Base-by-base conservation (phyloP, 2,329 filamentous ascomycete genomes). In the Hypoxylon sp. region DNA sequence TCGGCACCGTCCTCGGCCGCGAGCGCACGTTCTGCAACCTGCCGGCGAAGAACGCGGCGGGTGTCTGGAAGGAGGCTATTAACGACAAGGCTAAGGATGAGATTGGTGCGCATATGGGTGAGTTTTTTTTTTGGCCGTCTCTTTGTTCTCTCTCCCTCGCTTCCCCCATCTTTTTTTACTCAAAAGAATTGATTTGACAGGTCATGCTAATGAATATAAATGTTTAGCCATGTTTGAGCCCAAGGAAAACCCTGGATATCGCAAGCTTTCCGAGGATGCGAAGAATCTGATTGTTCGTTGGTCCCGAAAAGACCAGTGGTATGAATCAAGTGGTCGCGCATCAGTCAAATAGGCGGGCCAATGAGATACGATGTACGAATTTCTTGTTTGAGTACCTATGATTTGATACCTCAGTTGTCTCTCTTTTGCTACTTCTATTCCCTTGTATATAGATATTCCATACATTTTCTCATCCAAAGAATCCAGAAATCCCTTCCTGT, bases 1-100 rank as follows among this genome's bases (percentile, higher is more conserved):
- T 81, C 44, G 75, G 79, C 17, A 79, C 78, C 19, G 79, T 90
- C 25, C 70, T 89, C 12, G 86, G 87, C 1, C 82, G 80, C 40
- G 79, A 92, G 56, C 80, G 94, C 62, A 97, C 93, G 0, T 99
- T 97, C 69, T 96, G 92, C 73, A 90, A 91, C 51, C 69, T 96
- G 45, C 91, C 91, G 2, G 78, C 79, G 59, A 80, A 78, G 47
- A 73, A 71, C 47, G 54, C 62, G 4, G 71, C 80, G 53, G 73
- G 82, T 64, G 57, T 78, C 63, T 95, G 90, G 88, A 78, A 78
- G 57, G 80, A 83, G 63, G 87, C 84, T 3, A 76, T 91, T 47
- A 99, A 97, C 67, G 86, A 95, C 53, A 84, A 82, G 63, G 90
- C 88, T 1, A 75, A 73, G 7, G 90, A 96, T 63, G 94, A 97